These are phyloP conservation scores for Arthrinium puccinioides DNA, from an alignment of 2,329 filamentous ascomycete species.

Conservation along the genomic window DNA sequence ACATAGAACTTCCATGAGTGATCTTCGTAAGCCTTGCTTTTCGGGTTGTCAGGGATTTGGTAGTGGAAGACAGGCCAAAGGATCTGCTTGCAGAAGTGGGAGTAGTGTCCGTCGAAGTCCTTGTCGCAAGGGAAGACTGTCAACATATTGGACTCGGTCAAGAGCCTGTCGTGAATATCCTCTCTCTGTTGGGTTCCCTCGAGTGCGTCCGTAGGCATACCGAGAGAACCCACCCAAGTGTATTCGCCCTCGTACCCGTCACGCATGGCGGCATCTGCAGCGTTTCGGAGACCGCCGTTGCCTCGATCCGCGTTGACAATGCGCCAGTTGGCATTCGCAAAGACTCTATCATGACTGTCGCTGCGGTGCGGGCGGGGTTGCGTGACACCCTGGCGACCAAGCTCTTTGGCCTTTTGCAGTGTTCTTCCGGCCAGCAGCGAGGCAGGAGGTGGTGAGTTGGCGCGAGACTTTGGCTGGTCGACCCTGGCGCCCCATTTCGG, in stretches of 20 bases:
- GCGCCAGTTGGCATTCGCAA: slow-evolving; percentile 73
- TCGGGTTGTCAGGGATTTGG: slow-evolving; percentile 94
- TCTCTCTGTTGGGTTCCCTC: slow-evolving; percentile 66
- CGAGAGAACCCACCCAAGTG: slow-evolving; percentile 86
- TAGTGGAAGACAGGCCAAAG: slow-evolving; percentile 98
- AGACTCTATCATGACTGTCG: slow-evolving; percentile 61
- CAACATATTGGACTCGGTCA: slow-evolving; percentile 74
- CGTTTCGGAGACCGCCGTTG: slow-evolving; percentile 87
- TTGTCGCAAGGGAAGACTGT: slow-evolving; percentile 83
- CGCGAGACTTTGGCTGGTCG: slow-evolving; percentile 73
- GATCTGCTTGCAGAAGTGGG: slow-evolving; percentile 95
- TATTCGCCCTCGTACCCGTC: slow-evolving; percentile 65
- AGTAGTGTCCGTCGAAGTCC: slow-evolving; percentile 91
- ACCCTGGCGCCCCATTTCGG: slow-evolving; percentile 68
- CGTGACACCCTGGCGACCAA: slow-evolving; percentile 49
- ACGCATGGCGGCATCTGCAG: slow-evolving; percentile 69
- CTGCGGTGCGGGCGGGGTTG: slow-evolving; percentile 49
- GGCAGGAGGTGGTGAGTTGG: slow-evolving; percentile 66
- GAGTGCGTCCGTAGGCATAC: slow-evolving; percentile 87
- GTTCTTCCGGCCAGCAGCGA: slow-evolving; percentile 61
- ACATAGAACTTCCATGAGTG: slow-evolving; percentile 96
- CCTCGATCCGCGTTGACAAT: slow-evolving; percentile 83
- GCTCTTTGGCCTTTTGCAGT: slow-evolving; percentile 48
- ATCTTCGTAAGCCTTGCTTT: slow-evolving; percentile 96
- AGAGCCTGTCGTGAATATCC: slow-evolving; percentile 75